Evolutionary conservation across 176 grass and related monocot species (phyloP).

Genomic region (Ensete ventricosum): DNA sequence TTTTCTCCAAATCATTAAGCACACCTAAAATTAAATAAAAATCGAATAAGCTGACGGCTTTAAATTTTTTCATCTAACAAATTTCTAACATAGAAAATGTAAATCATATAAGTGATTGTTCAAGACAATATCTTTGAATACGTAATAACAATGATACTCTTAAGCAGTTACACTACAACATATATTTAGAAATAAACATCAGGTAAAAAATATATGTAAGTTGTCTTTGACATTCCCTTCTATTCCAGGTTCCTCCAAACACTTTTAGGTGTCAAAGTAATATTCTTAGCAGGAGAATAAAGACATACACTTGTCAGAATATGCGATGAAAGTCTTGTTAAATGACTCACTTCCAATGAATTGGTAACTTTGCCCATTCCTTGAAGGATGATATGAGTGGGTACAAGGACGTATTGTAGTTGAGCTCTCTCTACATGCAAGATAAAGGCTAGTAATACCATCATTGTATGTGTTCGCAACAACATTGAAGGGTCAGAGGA

Average conservation of each 20-base stretch:
- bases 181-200: not conserved
- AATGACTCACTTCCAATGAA: conserved; percentile 53
- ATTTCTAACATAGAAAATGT: not conserved
- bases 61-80: not conserved
- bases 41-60: not conserved
- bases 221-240: conserved; percentile 34
- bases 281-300: conserved; percentile 79
- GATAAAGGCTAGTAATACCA: conserved; percentile 52
- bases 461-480: conserved; percentile 61
- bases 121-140: not conserved
- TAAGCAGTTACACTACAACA: not conserved
- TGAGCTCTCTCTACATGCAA: conserved; percentile 62
- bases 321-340: conserved; percentile 66
- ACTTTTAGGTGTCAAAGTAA: conserved; percentile 56
- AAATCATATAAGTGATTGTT: not conserved
- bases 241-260: too few relatives aligned
- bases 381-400: conserved; percentile 53
- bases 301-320: conserved; percentile 74
- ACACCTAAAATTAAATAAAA: conserved; percentile 22
- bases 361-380: conserved; percentile 41
- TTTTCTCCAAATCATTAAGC: conserved; percentile 73
- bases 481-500: too few relatives aligned
- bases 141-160: not conserved
- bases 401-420: conserved; percentile 52
- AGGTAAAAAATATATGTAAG: conserved; percentile 24